phyloP scores from a whole-genome alignment of 768 basidiomycete genomes.

The Tylopilus intermedius region DNA sequence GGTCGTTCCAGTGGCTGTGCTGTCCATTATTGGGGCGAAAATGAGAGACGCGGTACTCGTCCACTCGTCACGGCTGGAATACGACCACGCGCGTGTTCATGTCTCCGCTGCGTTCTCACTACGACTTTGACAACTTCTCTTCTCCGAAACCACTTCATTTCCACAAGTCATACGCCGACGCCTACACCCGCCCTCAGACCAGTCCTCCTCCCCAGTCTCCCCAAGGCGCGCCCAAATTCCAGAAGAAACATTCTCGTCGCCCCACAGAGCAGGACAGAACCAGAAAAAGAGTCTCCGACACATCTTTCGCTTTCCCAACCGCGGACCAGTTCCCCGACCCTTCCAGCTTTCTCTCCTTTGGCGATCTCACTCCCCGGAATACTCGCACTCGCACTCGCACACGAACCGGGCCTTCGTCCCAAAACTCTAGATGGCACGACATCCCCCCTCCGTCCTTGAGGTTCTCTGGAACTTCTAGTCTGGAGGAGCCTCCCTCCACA shows the following conservation, averaged over 20 bases:
- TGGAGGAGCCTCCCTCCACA: conserved; percentile 72
- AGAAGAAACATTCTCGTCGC: conserved; percentile 24
- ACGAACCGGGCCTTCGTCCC: conserved; percentile 52
- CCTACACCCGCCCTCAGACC: conserved; percentile 29
- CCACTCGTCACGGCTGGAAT: too few relatives aligned
- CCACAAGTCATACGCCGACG: background rate
- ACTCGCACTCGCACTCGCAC: conserved; percentile 50
- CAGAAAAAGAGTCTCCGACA: conserved; percentile 26
- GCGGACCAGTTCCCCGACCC: conserved; percentile 23
- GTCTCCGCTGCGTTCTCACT: background rate
- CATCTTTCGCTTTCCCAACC: conserved; percentile 27
- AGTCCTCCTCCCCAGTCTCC: conserved; percentile 26
- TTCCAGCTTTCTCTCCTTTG: conserved; percentile 21
- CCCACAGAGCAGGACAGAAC: conserved; percentile 22
- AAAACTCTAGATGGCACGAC: conserved; percentile 39
- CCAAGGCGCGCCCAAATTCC: conserved; percentile 6
- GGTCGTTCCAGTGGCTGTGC: background rate
- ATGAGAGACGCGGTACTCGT: background rate
- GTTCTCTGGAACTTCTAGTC: conserved; percentile 66
- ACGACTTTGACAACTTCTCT: background rate
- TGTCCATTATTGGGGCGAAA: background rate
- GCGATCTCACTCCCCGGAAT: conserved; percentile 35
- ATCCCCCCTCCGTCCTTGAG: conserved; percentile 48
- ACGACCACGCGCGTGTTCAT: background rate
- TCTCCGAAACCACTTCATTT: background rate